Conservation (phyloP, 306 rosid species). For the Fragaria nilgerrensis region DNA sequence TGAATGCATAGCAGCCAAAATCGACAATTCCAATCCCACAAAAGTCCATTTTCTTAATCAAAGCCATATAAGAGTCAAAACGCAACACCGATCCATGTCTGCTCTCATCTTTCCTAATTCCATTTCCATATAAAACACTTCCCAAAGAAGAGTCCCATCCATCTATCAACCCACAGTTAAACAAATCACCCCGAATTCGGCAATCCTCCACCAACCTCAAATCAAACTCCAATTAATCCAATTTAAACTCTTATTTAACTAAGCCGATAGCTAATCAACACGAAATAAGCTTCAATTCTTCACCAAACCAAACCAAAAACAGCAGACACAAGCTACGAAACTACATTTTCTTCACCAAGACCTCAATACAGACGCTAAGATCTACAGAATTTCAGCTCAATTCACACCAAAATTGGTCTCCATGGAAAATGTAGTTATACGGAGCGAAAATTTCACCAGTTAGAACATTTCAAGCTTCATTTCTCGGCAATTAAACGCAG, state of each 20-base stretch:
- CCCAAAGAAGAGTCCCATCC: background rate
- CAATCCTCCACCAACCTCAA: background rate
- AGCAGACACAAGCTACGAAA: background rate
- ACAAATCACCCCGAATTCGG: background rate
- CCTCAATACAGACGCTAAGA: constrained; percentile 2
- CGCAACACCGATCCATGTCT: background rate
- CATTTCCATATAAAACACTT: background rate
- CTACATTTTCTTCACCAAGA: background rate
- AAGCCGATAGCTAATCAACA: background rate
- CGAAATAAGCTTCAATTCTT: background rate
- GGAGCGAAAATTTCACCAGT: background rate
- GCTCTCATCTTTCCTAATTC: background rate
- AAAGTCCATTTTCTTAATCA: background rate
- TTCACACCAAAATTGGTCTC: background rate
- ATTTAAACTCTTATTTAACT: background rate
- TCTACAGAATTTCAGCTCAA: constrained; percentile 1
- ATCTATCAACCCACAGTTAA: background rate
- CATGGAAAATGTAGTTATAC: background rate
- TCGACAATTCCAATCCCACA: background rate
- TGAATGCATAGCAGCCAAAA: background rate
- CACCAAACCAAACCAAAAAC: background rate
- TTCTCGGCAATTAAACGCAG: constrained; percentile 2
- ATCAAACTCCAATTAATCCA: background rate
- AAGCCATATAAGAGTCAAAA: background rate
- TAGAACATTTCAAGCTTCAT: background rate